These are phyloP conservation scores for Macrocybe gigantea DNA, from an alignment of 768 basidiomycete genomes.

Conservation along the genomic window DNA sequence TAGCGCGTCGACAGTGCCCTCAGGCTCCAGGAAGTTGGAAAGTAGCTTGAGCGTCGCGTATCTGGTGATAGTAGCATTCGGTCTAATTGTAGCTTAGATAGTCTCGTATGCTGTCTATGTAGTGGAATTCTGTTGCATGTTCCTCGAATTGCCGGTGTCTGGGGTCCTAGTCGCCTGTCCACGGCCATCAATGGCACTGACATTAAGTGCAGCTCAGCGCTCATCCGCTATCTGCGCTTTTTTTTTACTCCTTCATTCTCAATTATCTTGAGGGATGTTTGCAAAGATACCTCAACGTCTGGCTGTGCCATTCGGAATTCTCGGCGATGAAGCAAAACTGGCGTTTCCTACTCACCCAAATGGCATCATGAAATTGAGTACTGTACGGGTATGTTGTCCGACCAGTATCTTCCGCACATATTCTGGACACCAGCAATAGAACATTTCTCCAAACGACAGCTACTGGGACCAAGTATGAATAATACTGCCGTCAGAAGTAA, in stretches of 20 bases:
- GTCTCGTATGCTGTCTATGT: too few relatives aligned
- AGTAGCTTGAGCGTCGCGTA: too few relatives aligned
- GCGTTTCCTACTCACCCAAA: slow-evolving; percentile 79
- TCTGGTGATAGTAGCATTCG: too few relatives aligned
- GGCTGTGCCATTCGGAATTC: slow-evolving; percentile 67
- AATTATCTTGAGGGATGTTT: slow-evolving; percentile 42
- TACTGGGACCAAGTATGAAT: slow-evolving; percentile 84
- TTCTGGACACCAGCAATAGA: slow-evolving; percentile 32
- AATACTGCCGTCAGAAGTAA: neutral
- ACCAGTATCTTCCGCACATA: neutral
- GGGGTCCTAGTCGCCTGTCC: too few relatives aligned
- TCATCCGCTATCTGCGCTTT: too few relatives aligned
- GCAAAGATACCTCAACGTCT: slow-evolving; percentile 67
- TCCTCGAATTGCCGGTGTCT: too few relatives aligned
- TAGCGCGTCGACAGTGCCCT: slow-evolving; percentile 1
- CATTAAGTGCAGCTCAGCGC: too few relatives aligned
- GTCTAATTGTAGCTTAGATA: too few relatives aligned
- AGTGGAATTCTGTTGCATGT: too few relatives aligned
- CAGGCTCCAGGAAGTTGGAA: too few relatives aligned
- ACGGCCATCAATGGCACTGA: too few relatives aligned
- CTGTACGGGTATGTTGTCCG: slow-evolving; percentile 55
- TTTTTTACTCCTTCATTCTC: neutral
- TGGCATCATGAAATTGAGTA: slow-evolving; percentile 72
- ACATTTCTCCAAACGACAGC: slow-evolving; percentile 67
- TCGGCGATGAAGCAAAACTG: slow-evolving; percentile 86